Evolutionary conservation across 805 yeast genomes (phyloP).

Genomic region (Isabelozyma pseudorhagii): DNA sequence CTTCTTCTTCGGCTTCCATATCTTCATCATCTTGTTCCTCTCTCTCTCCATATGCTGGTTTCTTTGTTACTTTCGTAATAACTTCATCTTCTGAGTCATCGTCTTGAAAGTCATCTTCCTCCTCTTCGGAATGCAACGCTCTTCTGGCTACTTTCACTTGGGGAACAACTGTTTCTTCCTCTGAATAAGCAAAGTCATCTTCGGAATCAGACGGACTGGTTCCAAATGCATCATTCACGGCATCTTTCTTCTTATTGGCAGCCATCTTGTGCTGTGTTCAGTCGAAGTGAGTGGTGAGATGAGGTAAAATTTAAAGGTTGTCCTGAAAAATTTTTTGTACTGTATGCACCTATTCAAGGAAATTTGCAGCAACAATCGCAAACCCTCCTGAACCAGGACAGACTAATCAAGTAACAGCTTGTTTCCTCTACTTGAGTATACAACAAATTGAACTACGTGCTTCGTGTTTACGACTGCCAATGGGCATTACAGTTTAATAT

Average conservation of each 20-base stretch:
- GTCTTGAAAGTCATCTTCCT: slow-evolving; percentile 6
- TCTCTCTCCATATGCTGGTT: slow-evolving; percentile 6
- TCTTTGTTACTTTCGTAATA: slow-evolving; percentile 1
- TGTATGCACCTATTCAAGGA: neutral
- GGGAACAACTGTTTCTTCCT: neutral
- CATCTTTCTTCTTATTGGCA: neutral
- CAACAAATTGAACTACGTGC: neutral
- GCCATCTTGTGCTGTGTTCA: neutral
- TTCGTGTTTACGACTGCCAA: neutral
- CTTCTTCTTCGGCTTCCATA: slow-evolving; percentile 13
- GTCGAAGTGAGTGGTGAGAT: neutral
- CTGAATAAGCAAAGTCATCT: slow-evolving; percentile 7
- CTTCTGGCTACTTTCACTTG: neutral
- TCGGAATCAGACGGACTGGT: slow-evolving; percentile 2
- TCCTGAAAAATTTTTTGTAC: neutral
- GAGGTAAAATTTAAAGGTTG: neutral
- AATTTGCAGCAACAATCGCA: neutral
- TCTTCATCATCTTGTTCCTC: slow-evolving; percentile 12
- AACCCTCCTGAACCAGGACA: neutral
- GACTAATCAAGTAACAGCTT: too few species aligned
- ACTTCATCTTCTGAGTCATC: slow-evolving; percentile 11
- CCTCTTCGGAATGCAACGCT: slow-evolving; percentile 4
- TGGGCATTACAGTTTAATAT: too few species aligned
- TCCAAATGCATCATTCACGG: neutral
- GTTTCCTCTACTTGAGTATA: too few species aligned